These are phyloP conservation scores for Alternaria novae-zelandiae DNA, from an alignment of 2,329 filamentous ascomycete species.

Conservation along the genomic window DNA sequence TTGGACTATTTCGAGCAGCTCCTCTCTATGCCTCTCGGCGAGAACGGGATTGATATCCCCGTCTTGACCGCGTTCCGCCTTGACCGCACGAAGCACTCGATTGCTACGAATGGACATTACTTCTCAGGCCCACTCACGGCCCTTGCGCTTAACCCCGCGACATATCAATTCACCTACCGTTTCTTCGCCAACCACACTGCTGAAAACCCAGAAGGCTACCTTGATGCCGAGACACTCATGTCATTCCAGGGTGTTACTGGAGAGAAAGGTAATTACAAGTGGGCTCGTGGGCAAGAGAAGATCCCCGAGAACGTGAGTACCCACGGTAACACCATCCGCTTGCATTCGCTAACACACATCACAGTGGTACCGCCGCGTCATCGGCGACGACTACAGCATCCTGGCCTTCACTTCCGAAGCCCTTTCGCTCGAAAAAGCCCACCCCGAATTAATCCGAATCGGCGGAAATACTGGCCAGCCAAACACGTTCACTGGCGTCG, in stretches of 20 bases:
- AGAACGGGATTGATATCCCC: slow-evolving; percentile 4
- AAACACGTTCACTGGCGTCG: slow-evolving; percentile 25
- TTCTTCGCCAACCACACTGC: slow-evolving; percentile 31
- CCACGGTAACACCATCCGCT: not conserved
- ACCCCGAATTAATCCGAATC: slow-evolving; percentile 16
- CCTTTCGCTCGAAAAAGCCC: slow-evolving; percentile 17
- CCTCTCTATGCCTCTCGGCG: slow-evolving; percentile 8
- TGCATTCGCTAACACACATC: slow-evolving; percentile 17
- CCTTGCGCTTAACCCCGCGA: slow-evolving; percentile 19
- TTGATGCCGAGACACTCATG: slow-evolving; percentile 24
- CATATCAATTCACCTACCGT: slow-evolving; percentile 11
- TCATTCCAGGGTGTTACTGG: slow-evolving; percentile 26
- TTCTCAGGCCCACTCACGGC: slow-evolving; percentile 23
- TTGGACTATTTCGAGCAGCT: slow-evolving; percentile 6
- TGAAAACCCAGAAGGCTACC: slow-evolving; percentile 25
- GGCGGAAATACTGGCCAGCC: slow-evolving; percentile 28
- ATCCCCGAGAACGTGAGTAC: slow-evolving; percentile 29
- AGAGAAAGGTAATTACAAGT: slow-evolving; percentile 24
- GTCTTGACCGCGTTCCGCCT: slow-evolving; percentile 15
- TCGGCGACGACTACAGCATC: slow-evolving; percentile 17
- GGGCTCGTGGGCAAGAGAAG: slow-evolving; percentile 23
- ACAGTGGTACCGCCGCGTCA: slow-evolving; percentile 17
- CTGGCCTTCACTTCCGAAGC: not conserved
- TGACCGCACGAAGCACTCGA: slow-evolving; percentile 26
- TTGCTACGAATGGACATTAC: slow-evolving; percentile 18